Evolutionary conservation across 257 asterid species (phyloP).

Genomic region (Prunella vulgaris): DNA sequence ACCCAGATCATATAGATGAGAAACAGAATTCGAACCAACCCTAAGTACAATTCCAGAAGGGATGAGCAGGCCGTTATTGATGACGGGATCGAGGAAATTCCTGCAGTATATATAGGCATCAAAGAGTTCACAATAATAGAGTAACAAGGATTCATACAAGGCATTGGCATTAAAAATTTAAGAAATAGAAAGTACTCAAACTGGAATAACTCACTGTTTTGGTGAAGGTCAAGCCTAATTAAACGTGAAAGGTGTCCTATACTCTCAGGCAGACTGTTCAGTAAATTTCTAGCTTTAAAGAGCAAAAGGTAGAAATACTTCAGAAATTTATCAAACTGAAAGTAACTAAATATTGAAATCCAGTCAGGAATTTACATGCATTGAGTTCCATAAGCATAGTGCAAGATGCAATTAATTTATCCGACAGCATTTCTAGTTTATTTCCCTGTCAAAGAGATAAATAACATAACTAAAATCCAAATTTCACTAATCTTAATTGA

Average conservation of each 20-base stretch:
- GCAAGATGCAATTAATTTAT: constrained; percentile 69
- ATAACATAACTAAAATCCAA: constrained; percentile 10
- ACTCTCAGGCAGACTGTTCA: constrained; percentile 69
- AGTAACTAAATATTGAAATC: constrained; percentile 16
- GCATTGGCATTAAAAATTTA: not conserved
- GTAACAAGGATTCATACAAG: not conserved
- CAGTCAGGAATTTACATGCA: constrained; percentile 58
- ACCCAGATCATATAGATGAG: constrained; percentile 10
- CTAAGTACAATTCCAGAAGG: constrained; percentile 84
- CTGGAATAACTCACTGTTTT: constrained; percentile 65
- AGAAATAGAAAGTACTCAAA: constrained; percentile 13
- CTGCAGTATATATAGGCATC: constrained; percentile 41
- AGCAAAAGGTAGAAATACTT: constrained; percentile 17
- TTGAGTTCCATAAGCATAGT: constrained; percentile 77
- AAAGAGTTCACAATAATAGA: constrained; percentile 1
- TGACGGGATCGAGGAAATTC: constrained; percentile 79
- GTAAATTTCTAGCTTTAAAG: constrained; percentile 66
- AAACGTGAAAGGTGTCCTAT: constrained; percentile 76
- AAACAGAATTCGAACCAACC: constrained; percentile 41
- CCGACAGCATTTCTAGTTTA: constrained; percentile 55
- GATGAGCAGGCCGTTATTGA: constrained; percentile 79
- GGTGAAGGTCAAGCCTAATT: constrained; percentile 87
- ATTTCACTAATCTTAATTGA: constrained; percentile 2
- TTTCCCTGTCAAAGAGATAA: constrained; percentile 64
- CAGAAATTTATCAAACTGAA: constrained; percentile 21